Conservation (phyloP, 805 yeast genomes). For the Saccharomycopsis javanensis region DNA sequence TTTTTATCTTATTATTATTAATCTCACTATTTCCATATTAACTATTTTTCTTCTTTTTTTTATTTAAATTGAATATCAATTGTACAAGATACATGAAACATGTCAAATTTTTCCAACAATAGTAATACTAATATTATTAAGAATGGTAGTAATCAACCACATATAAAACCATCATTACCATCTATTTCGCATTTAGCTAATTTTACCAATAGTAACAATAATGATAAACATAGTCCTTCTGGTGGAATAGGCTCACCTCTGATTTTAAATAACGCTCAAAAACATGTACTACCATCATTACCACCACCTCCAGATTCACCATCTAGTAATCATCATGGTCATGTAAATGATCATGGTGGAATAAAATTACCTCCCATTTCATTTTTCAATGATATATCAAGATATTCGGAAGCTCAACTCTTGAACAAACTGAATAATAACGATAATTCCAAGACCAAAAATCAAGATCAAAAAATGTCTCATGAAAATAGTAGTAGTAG, state of each 20-base stretch:
- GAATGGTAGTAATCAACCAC: neutral
- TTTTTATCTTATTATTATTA: too few species aligned
- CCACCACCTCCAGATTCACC: slow-evolving; percentile 2
- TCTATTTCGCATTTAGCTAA: neutral
- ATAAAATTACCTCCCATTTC: slow-evolving; percentile 34
- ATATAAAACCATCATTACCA: neutral
- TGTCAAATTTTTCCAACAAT: neutral
- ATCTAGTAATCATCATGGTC: neutral
- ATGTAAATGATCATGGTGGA: neutral
- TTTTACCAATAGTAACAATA: neutral
- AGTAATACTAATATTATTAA: neutral
- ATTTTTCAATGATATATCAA: slow-evolving; percentile 23
- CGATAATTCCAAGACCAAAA: neutral
- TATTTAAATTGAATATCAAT: neutral
- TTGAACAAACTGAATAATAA: neutral
- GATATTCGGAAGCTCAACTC: neutral
- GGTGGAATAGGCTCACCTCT: neutral
- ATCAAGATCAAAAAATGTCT: neutral
- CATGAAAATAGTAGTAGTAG: neutral
- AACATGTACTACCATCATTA: slow-evolving; percentile 7
- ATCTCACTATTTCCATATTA: too few species aligned
- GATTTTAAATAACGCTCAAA: slow-evolving; percentile 11
- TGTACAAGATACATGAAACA: neutral
- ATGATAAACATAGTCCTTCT: neutral
- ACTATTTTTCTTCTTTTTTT: neutral